Evolutionary conservation across 139 green algal species (phyloP).

Genomic region (Desmodesmus armatus): DNA sequence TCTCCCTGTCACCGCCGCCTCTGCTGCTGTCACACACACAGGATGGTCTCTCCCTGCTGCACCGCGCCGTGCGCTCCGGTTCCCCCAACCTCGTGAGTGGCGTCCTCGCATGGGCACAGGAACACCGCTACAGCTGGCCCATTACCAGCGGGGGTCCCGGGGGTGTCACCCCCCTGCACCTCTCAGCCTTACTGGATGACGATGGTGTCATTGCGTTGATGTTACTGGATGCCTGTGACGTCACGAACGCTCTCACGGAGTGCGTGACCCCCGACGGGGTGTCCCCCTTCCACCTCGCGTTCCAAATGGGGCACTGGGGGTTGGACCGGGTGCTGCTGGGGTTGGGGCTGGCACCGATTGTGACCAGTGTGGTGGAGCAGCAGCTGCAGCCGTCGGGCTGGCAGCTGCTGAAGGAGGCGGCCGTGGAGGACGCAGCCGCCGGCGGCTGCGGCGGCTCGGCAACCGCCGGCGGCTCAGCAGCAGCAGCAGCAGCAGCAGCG

Average conservation of each 20-base stretch:
- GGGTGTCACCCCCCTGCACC: conserved; percentile 69
- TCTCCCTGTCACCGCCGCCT: neutral
- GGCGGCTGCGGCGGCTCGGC: conserved; percentile 8
- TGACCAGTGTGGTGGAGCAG: conserved; percentile 33
- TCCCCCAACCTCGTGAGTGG: conserved; percentile 49
- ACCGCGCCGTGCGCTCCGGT: conserved; percentile 37
- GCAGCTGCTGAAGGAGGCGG: conserved; percentile 35
- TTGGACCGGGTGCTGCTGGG: conserved; percentile 48
- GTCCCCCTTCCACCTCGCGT: conserved; percentile 73
- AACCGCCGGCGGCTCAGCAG: neutral
- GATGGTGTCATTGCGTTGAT: conserved; percentile 56
- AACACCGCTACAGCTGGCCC: conserved; percentile 49
- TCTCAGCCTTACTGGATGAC: conserved; percentile 60
- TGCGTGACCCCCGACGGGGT: conserved; percentile 52
- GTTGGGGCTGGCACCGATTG: conserved; percentile 4
- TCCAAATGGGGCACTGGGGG: conserved; percentile 70
- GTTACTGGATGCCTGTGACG: conserved; percentile 52
- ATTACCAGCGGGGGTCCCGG: conserved; percentile 49
- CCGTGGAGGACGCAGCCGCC: neutral
- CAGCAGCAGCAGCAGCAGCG: neutral
- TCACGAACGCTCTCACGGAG: conserved; percentile 49
- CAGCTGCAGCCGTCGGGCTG: conserved; percentile 25
- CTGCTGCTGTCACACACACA: neutral
- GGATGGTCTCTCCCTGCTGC: conserved; percentile 40
- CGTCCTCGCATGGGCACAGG: conserved; percentile 58